Conservation (phyloP, 371 early-diverging fungal genomes). For the Actinomucor elegans region DNA sequence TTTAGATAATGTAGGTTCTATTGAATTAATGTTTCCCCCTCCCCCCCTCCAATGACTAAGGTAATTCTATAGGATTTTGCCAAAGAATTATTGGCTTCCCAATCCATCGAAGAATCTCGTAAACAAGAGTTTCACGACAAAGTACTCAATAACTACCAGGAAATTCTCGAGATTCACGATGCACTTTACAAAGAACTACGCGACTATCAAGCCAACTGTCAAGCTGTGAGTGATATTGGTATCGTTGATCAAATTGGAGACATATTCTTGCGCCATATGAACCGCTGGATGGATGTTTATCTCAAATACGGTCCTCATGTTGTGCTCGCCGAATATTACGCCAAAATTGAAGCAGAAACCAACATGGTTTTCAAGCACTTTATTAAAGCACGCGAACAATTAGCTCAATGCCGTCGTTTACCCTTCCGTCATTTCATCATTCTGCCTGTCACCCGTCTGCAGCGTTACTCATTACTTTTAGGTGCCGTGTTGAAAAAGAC, state of each 20-base stretch:
- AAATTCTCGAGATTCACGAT: constrained; percentile 71
- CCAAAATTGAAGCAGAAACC: constrained; percentile 69
- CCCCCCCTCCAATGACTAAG: too few species aligned
- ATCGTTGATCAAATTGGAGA: constrained; percentile 85
- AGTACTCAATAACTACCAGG: constrained; percentile 82
- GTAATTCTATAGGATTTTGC: constrained; percentile 34
- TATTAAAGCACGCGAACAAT: constrained; percentile 62
- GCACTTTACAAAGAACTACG: constrained; percentile 70
- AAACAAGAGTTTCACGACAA: constrained; percentile 69
- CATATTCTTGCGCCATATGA: constrained; percentile 73
- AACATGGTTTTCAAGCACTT: constrained; percentile 77
- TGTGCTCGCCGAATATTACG: constrained; percentile 74
- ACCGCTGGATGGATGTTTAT: constrained; percentile 70
- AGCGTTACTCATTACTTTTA: constrained; percentile 86
- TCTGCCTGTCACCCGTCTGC: constrained; percentile 83
- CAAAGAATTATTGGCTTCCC: constrained; percentile 30
- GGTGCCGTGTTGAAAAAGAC: constrained; percentile 82
- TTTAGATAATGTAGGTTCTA: constrained; percentile 32
- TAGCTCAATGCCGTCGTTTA: constrained; percentile 68
- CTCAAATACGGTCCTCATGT: constrained; percentile 87
- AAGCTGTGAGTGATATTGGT: constrained; percentile 47
- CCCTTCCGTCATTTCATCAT: constrained; percentile 57
- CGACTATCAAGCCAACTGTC: constrained; percentile 62
- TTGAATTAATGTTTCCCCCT: neutral
- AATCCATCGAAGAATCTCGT: constrained; percentile 57